Conservation (phyloP, 1,284 basidiomycete genomes). For the Flammula alnicola region DNA sequence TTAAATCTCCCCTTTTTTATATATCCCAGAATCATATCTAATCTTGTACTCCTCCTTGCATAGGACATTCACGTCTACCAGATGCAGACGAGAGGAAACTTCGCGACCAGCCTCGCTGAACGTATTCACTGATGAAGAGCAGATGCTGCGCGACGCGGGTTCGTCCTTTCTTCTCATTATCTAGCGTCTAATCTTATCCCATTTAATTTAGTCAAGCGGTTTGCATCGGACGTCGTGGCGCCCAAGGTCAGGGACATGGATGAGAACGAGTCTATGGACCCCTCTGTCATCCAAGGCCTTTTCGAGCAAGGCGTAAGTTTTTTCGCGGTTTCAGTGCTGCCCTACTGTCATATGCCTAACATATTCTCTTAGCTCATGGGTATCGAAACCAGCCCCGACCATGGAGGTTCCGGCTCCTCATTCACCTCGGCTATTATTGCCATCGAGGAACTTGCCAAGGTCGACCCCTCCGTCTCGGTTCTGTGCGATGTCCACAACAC, state of each 20-base stretch:
- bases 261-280: conserved; percentile 96
- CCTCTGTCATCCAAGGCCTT: conserved; percentile 83
- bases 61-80: conserved; percentile 49
- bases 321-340: neutral
- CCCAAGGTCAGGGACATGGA: conserved; percentile 98
- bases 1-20: neutral
- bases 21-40: neutral
- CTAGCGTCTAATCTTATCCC: no score
- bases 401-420: conserved; percentile 88
- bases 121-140: conserved; percentile 89
- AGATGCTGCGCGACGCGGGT: conserved; percentile 91
- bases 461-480: conserved; percentile 97
- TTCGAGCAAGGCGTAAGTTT: conserved; percentile 92
- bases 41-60: neutral
- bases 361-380: conserved; percentile 81
- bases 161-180: conserved; percentile 23
- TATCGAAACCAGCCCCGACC: conserved; percentile 87
- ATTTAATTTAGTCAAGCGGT: conserved; percentile 88
- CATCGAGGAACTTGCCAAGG: conserved; percentile 96
- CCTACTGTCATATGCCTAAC: conserved; percentile 3
- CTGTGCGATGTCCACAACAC: conserved; percentile 99
- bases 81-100: conserved; percentile 36
- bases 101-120: conserved; percentile 63
- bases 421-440: conserved; percentile 97
- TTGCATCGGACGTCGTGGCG: conserved; percentile 87